phyloP scores from a whole-genome alignment of 495 filamentous ascomycete genomes.

The Aspergillus campestris region DNA sequence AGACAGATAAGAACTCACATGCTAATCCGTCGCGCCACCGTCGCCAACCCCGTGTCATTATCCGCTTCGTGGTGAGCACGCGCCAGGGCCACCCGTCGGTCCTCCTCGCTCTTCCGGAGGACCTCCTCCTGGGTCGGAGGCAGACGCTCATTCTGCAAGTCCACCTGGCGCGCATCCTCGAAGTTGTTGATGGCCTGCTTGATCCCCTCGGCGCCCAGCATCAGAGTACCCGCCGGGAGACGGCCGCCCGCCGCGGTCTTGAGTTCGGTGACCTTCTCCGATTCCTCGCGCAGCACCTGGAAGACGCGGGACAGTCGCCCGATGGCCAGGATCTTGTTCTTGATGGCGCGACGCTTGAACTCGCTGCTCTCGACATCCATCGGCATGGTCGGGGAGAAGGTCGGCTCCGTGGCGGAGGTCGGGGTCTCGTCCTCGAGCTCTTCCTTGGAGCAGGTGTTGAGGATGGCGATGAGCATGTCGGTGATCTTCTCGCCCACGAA shows the following conservation, averaged over 20 bases:
- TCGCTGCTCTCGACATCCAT: conserved; percentile 78
- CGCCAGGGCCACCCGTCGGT: conserved; percentile 72
- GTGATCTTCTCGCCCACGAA: conserved; percentile 99
- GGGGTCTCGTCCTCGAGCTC: conserved; percentile 82
- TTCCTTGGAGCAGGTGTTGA: conserved; percentile 96
- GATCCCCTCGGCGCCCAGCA: conserved; percentile 96
- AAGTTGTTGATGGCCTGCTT: conserved; percentile 98
- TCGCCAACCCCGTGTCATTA: conserved; percentile 77
- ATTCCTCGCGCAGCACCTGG: conserved; percentile 96
- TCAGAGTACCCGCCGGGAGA: conserved; percentile 89
- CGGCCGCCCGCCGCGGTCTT: conserved; percentile 93
- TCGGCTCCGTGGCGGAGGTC: conserved; percentile 46
- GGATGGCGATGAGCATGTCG: conserved; percentile 97
- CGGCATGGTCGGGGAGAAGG: conserved; percentile 59
- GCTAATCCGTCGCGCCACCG: conserved; percentile 83
- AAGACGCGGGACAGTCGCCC: conserved; percentile 95
- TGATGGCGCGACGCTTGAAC: conserved; percentile 89
- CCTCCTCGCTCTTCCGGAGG: conserved; percentile 65
- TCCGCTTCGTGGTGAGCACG: conserved; percentile 79
- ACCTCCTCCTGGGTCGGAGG: conserved; percentile 93
- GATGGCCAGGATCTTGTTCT: conserved; percentile 99
- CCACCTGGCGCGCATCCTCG: conserved; percentile 96
- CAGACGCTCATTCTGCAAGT: conserved; percentile 90
- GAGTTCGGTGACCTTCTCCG: conserved; percentile 90
- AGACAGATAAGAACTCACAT: conserved; percentile 57